Evolutionary conservation across 2,329 filamentous ascomycete species (phyloP), one percentile per base, ranked within the genome.

Genomic region (Neurospora sp.): DNA sequence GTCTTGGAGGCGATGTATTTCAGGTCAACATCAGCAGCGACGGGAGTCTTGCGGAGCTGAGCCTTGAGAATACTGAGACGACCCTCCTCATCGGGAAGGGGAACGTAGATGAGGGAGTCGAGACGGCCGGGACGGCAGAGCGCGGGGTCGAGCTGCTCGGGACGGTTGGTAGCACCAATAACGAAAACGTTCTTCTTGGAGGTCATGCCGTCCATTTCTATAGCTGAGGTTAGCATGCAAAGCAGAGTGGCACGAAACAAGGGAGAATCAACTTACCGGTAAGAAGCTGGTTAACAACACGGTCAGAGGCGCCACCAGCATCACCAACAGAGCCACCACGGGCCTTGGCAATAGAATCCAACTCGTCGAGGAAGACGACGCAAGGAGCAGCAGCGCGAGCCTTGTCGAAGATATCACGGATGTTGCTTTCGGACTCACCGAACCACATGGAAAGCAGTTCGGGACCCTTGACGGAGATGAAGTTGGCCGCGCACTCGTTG

Each of bases 171-270:
- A 66, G 96, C 96, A 81, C 96, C 96, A 77, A 99, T 99, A 74
- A 99, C 96, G 83, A 99, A 99, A 74, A 99, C 96, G 81, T 99
- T 99, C 92, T 99, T 99, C 92, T 99, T 99, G 46, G 95, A 97
- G 66, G 95, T 98, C 95, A 98, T 98, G 77, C 95, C 95, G 76
- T 98, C 95, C 95, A 98, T 97, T 88, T 98, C 93, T 76, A 69
- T 69, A 17, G 33, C 40, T 23, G 6, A 43, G n/a, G 69, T 76
- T 72, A 77, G 73, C 23, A 70, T 66, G 4, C 6, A 67, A 6
- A 46, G 11, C 40, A n/a, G 6, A 62, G 17, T 8, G 5, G 15
- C n/a, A 3, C 5, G 65, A 37, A 40, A 52, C 33, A n/a, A 37
- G 37, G 19, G 19, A 19, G 37, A 46, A 8, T 12, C 19, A 76